phyloP scores from a whole-genome alignment of 1,284 basidiomycete species.

The Porogramme epimiltina region DNA sequence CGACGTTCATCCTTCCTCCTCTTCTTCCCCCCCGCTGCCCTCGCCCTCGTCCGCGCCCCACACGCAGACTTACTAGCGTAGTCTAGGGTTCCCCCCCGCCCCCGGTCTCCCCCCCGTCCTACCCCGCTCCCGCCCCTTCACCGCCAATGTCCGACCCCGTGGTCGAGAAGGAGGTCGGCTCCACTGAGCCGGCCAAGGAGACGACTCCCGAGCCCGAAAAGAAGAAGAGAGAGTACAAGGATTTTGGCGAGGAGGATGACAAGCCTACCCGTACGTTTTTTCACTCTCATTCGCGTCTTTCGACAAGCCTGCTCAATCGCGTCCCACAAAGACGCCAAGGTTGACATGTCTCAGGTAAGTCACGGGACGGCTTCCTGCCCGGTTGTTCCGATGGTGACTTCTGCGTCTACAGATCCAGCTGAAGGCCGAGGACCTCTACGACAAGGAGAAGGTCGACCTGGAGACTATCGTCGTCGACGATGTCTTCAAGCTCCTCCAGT shows the following conservation, averaged over 20 bases:
- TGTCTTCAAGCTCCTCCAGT: slow-evolving; percentile 95
- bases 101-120: slow-evolving; percentile 24
- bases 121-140: slow-evolving; percentile 20
- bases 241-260: slow-evolving; percentile 72
- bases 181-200: slow-evolving; percentile 29
- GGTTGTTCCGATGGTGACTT: slow-evolving; percentile 12
- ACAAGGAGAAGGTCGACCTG: slow-evolving; percentile 98
- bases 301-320: not conserved
- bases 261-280: slow-evolving; percentile 68
- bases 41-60: slow-evolving; percentile 19
- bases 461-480: slow-evolving; percentile 97
- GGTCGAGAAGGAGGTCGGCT: slow-evolving; percentile 37
- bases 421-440: slow-evolving; percentile 93
- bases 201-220: slow-evolving; percentile 42
- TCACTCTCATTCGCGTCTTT: slow-evolving; percentile 2
- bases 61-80: slow-evolving; percentile 24
- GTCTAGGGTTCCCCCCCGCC: slow-evolving; percentile 29
- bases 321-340: slow-evolving; percentile 66
- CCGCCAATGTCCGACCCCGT: slow-evolving; percentile 31
- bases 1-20: slow-evolving; percentile 26
- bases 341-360: slow-evolving; percentile 81
- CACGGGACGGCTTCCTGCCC: slow-evolving; percentile 12
- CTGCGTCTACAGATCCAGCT: slow-evolving; percentile 70
- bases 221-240: slow-evolving; percentile 91
- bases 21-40: slow-evolving; percentile 24